Conservation (phyloP, 1,139 yeast species). For the Hemisphaericaspora lyxosophila region DNA sequence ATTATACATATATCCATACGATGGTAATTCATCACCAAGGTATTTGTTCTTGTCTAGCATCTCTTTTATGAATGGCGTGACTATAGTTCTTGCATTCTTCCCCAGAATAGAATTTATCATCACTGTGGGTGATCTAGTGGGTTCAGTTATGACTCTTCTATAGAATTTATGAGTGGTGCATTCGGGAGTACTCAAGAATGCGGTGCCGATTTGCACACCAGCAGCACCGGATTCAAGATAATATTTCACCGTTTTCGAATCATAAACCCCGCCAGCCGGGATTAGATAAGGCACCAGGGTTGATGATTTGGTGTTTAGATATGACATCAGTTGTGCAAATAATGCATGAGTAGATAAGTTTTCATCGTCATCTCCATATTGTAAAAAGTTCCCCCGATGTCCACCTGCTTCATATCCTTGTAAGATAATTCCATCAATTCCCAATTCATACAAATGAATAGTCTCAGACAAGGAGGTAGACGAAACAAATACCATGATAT, state of each 20-base stretch:
- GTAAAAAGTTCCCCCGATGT: constrained; percentile 47
- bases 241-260: constrained; percentile 22
- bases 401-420: constrained; percentile 61
- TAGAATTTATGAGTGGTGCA: constrained; percentile 24
- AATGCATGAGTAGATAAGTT: constrained; percentile 35
- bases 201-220: constrained; percentile 50
- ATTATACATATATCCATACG: constrained; percentile 36
- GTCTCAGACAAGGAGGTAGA: constrained; percentile 46
- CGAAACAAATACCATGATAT: constrained; percentile 50
- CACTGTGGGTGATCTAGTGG: constrained; percentile 21
- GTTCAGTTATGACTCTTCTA: constrained; percentile 5
- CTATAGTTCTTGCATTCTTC: constrained; percentile 35
- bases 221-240: constrained; percentile 39
- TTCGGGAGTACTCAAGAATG: constrained; percentile 39
- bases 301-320: constrained; percentile 1
- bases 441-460: constrained; percentile 18
- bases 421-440: constrained; percentile 42
- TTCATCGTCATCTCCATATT: constrained; percentile 29
- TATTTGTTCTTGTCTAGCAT: constrained; percentile 9
- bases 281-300: constrained; percentile 27
- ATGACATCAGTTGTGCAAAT: constrained; percentile 23
- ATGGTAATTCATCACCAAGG: constrained; percentile 23
- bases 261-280: constrained; percentile 50
- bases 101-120: constrained; percentile 42
- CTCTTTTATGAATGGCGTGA: constrained; percentile 29